Evolutionary conservation across 768 basidiomycete species (phyloP).

Genomic region (Punctularia strigosozonata): DNA sequence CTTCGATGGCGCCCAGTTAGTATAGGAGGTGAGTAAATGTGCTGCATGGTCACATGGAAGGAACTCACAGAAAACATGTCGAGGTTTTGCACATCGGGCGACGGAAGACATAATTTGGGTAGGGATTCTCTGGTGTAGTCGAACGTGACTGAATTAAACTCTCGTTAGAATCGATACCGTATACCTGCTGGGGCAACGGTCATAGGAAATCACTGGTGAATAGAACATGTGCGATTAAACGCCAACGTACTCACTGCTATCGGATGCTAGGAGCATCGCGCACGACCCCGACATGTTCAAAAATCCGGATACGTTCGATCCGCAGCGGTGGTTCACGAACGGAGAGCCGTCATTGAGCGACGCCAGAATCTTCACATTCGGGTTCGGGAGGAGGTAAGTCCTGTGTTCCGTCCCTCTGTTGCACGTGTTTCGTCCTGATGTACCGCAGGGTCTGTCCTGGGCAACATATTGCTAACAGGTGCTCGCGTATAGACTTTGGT

Average conservation of each 20-base stretch:
- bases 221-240: too few relatives aligned
- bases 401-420: background rate
- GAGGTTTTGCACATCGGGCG: constrained; percentile 54
- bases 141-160: background rate
- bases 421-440: background rate
- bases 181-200: constrained; percentile 29
- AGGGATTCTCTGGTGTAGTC: constrained; percentile 2
- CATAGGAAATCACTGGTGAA: constrained; percentile 27
- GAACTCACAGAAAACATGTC: too few relatives aligned
- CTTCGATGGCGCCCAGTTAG: constrained; percentile 31
- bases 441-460: constrained; percentile 49
- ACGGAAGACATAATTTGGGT: constrained; percentile 57
- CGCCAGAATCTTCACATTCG: constrained; percentile 20
- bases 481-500: background rate
- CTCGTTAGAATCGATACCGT: constrained; percentile 19
- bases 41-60: too few relatives aligned
- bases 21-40: constrained; percentile 21
- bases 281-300: constrained; percentile 21
- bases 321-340: constrained; percentile 20
- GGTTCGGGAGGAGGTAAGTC: constrained; percentile 23
- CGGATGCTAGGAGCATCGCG: constrained; percentile 20
- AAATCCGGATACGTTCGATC: constrained; percentile 21
- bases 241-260: too few relatives aligned
- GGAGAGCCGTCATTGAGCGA: constrained; percentile 15
- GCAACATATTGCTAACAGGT: constrained; percentile 38